Conservation (phyloP, 805 yeast species). For the Blastobotrys robertii region DNA sequence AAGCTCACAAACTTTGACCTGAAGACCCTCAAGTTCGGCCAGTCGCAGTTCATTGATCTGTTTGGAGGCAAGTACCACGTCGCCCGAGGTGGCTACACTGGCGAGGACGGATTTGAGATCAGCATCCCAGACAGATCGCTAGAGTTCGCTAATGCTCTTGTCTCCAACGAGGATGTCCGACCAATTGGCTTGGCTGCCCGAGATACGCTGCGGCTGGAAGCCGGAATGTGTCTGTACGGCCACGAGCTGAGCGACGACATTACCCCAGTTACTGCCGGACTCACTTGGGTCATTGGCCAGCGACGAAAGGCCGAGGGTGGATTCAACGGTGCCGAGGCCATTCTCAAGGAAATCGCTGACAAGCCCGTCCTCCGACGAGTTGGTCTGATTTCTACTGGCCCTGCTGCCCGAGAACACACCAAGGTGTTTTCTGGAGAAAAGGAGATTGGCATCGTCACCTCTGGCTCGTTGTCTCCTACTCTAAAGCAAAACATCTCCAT, state of each 20-base stretch:
- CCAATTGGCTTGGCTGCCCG: constrained; percentile 98
- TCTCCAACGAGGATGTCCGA: constrained; percentile 46
- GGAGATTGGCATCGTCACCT: constrained; percentile 50
- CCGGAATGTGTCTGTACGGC: constrained; percentile 97
- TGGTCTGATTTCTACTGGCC: constrained; percentile 67
- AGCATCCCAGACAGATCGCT: constrained; percentile 55
- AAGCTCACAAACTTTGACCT: constrained; percentile 53
- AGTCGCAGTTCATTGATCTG: constrained; percentile 40
- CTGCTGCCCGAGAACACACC: constrained; percentile 82
- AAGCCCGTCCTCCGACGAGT: constrained; percentile 58
- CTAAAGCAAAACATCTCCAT: constrained; percentile 80
- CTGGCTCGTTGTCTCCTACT: constrained; percentile 60
- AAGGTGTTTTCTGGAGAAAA: constrained; percentile 46
- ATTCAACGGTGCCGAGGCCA: constrained; percentile 71
- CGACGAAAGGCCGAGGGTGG: constrained; percentile 45
- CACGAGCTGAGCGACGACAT: constrained; percentile 72
- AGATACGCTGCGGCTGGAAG: constrained; percentile 90
- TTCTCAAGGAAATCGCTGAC: constrained; percentile 60
- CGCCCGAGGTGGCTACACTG: constrained; percentile 96
- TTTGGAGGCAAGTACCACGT: constrained; percentile 47
- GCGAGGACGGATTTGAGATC: constrained; percentile 96
- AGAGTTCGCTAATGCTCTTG: constrained; percentile 51
- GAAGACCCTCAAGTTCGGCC: constrained; percentile 62
- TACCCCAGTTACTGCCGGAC: constrained; percentile 82
- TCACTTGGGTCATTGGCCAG: constrained; percentile 86